Evolutionary conservation across 148 eudicot genomes (phyloP), one percentile per base, ranked within the genome.

Genomic region (Rhododendron vialii): DNA sequence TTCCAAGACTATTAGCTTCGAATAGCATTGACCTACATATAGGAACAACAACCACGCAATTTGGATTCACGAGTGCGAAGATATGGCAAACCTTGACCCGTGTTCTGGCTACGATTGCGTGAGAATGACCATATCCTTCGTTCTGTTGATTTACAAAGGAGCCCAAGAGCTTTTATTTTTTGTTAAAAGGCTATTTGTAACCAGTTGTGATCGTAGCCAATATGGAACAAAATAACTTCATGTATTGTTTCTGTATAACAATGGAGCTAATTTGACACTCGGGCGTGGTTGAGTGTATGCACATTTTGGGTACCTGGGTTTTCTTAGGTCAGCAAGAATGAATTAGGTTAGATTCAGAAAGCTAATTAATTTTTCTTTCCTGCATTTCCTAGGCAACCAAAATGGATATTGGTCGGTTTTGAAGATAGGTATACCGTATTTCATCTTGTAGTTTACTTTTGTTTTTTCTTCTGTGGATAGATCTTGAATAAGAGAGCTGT

Each of bases 401-500:
- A 82, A 22, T 41, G 36, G 76, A 4, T 61, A 81, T 59, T 18
- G 43, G 18, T 81, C 4, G 18, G 41, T 81, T 65, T 82, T 26
- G 11, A 41, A 69, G 69, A 20, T 53, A 20, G 38, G 50, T 12
- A 30, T 30, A 30, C 30, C 30, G 30, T 30, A 71, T 24, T 38
- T 4, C 71, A 30, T 36, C 78, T 83, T 63, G 7, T 24, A 36
- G 63, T 1, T 69, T 69, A 17, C 26, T 74, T 45, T 45, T n/a
- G 71, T 15, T 50, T n/a, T 81, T 65, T 24, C 0, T 17, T 48
- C 59, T 28, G 55, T 82, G 80, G 3, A 76, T 89, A 98, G 98
- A 92, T 95, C 53, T 80, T 98, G 93, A 94, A 98, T 89, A 94
- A 93, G 91, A 89, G 87, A 91, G 99, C 99, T 63, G 88, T 98